Evolutionary conservation across 2,329 filamentous ascomycete species (phyloP).

Genomic region (Trichophyton simii): DNA sequence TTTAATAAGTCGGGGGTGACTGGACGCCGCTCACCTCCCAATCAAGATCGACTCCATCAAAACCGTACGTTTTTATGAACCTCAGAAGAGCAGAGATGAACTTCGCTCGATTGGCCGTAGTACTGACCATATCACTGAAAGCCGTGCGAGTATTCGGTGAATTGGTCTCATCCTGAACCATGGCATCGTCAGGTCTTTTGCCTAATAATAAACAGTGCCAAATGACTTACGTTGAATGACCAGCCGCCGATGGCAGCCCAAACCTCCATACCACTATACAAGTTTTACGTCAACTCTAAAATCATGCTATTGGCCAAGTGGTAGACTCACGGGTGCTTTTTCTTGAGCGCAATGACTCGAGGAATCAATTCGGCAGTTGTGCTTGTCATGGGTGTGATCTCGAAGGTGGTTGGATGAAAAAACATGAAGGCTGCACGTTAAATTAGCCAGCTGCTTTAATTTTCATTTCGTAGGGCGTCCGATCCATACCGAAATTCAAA

Average conservation of each 20-base stretch:
- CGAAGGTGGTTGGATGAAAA: conserved; percentile 28
- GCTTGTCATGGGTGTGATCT: not conserved
- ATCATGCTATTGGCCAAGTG: not conserved
- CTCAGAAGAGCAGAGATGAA: conserved; percentile 1
- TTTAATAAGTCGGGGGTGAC: not conserved
- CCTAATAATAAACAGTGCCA: not conserved
- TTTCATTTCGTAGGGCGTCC: not conserved
- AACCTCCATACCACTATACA: conserved; percentile 17
- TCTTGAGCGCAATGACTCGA: conserved; percentile 22
- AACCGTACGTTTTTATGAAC: conserved; percentile 7
- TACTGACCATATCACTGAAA: conserved; percentile 15
- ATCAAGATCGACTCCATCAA: conserved; percentile 9
- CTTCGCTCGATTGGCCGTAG: not conserved
- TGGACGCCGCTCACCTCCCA: conserved; percentile 3
- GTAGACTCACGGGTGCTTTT: conserved; percentile 10
- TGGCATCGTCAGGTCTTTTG: not conserved
- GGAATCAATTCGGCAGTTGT: conserved; percentile 12
- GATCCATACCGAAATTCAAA: not conserved
- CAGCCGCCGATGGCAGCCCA: conserved; percentile 33
- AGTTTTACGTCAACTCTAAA: not conserved
- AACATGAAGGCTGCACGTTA: conserved; percentile 22
- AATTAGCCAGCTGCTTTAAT: not conserved
- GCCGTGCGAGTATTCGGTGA: conserved; percentile 4
- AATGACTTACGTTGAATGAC: conserved; percentile 12
- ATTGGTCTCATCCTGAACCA: not conserved